Base-by-base conservation (phyloP, 2,329 filamentous ascomycete species). In the Fusarium irregulare region DNA sequence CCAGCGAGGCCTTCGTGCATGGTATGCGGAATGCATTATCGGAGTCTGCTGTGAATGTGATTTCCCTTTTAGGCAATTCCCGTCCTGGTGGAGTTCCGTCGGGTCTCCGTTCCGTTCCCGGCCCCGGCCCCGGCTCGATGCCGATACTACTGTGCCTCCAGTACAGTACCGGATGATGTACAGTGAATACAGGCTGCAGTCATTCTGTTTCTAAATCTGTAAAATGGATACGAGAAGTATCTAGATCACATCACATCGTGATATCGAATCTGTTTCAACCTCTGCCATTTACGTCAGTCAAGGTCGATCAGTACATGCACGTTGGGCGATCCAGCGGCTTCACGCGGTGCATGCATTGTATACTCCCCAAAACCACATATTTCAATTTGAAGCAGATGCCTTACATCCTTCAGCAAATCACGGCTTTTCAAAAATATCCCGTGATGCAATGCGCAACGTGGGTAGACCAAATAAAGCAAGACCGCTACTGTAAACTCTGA, bases 401-500 rank as follows among this genome's bases (percentile, higher is more conserved):
- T 7, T 27, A 12, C 10, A 27, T 32, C 30, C 12, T 55, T 66
- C 37, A 23, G 18, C 16, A 64, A 63, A 28, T 42, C 23, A 45
- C n/a, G 13, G 21, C 28, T 20, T 32, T 21, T 45, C 25, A 20
- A 40, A 25, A 16, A 37, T 40, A 48, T 55, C 64, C 53, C 59
- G 63, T 73, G 71, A 73, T 69, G 60, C 58, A 72, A 62, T 71
- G 64, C 63, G 50, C 53, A 51, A 72, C 60, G 60, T 56, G 56
- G 48, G 44, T 9, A 62, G 47, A 58, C 64, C 54, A 56, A 60
- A 30, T 16, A 42, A 20, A 45, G 42, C 57, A 57, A 70, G 54
- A 59, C 50, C 37, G 53, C 64, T 48, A 37, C 51, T 64, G 25
- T 49, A 20, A 13, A 27, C 16, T 44, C 45, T 30, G 45, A 47